phyloP scores from a whole-genome alignment of 352 stramenopile species.

The Phytophthora boehmeriae region DNA sequence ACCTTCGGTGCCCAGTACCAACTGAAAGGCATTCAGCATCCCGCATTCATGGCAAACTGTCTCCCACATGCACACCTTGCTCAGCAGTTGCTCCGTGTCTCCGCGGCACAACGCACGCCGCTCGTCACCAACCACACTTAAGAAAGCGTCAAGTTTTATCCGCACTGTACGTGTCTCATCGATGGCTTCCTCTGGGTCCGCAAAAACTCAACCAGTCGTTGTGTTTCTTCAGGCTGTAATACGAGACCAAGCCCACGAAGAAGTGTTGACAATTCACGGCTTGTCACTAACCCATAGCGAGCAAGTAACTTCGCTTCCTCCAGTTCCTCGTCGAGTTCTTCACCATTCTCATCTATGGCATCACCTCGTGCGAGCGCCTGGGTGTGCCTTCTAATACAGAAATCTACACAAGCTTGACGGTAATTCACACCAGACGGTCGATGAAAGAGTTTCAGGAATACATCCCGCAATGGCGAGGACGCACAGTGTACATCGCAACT shows the following conservation, averaged over 20 bases:
- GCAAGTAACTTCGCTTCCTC: conserved; percentile 68
- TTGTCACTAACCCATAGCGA: conserved; percentile 53
- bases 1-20: conserved; percentile 65
- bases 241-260: conserved; percentile 78
- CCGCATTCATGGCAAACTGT: conserved; percentile 91
- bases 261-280: conserved; percentile 60
- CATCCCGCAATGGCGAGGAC: conserved; percentile 85
- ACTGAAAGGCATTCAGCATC: conserved; percentile 91
- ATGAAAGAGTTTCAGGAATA: conserved; percentile 92
- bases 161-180: conserved; percentile 20
- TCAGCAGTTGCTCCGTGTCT: conserved; percentile 77
- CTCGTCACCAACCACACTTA: conserved; percentile 83
- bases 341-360: conserved; percentile 57
- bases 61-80: conserved; percentile 91
- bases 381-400: conserved; percentile 66
- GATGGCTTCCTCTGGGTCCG: conserved; percentile 59
- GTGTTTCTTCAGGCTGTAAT: conserved; percentile 78
- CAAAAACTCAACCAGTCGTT: conserved; percentile 90
- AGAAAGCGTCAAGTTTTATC: conserved; percentile 64
- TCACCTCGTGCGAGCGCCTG: conserved; percentile 55
- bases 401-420: conserved; percentile 72
- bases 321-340: conserved; percentile 70
- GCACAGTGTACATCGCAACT: conserved; percentile 90
- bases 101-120: conserved; percentile 65
- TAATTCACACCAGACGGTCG: conserved; percentile 87